A percentile compares a stretch with the other conserved stretches of the same genome.
These are phyloP conservation scores for Parasitella parasitica DNA, from an alignment of 371 early-diverging fungal genomes.

Conservation along the genomic window DNA sequence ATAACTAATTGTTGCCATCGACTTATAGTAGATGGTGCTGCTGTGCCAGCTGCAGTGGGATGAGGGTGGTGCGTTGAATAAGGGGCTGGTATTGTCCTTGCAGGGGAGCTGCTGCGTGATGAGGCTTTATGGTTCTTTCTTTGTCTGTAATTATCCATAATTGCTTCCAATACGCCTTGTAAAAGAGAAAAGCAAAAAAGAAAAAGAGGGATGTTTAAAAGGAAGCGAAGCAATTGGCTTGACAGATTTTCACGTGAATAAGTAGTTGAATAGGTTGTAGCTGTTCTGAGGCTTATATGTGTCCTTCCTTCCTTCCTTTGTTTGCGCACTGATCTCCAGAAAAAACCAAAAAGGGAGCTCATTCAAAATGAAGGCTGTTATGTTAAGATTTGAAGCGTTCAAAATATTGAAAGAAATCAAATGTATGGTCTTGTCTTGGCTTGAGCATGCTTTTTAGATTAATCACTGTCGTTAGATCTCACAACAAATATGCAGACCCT, in stretches of 20 bases:
- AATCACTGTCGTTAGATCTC: neutral
- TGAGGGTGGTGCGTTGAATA: conserved; percentile 13
- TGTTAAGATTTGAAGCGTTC: neutral
- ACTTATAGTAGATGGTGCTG: neutral
- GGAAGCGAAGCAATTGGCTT: neutral
- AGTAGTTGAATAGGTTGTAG: neutral
- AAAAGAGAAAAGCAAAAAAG: neutral
- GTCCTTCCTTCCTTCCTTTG: neutral
- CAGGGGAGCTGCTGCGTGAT: conserved; percentile 28
- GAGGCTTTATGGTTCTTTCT: conserved; percentile 9
- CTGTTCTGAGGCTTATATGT: neutral
- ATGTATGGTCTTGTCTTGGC: neutral
- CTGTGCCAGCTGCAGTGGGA: neutral
- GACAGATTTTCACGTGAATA: conserved; percentile 2
- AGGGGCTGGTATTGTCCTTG: conserved; percentile 19
- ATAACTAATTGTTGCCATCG: conserved; percentile 72
- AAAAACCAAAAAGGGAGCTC: neutral
- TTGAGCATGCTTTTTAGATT: neutral
- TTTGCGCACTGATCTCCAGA: neutral
- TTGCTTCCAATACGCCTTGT: no score
- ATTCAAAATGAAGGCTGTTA: neutral
- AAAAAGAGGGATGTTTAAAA: neutral
- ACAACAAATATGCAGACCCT: neutral
- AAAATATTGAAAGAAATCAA: neutral
- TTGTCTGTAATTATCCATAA: conserved; percentile 1